Base-by-base conservation (phyloP, 2,329 filamentous ascomycete species). In the Emericellopsis atlantica region DNA sequence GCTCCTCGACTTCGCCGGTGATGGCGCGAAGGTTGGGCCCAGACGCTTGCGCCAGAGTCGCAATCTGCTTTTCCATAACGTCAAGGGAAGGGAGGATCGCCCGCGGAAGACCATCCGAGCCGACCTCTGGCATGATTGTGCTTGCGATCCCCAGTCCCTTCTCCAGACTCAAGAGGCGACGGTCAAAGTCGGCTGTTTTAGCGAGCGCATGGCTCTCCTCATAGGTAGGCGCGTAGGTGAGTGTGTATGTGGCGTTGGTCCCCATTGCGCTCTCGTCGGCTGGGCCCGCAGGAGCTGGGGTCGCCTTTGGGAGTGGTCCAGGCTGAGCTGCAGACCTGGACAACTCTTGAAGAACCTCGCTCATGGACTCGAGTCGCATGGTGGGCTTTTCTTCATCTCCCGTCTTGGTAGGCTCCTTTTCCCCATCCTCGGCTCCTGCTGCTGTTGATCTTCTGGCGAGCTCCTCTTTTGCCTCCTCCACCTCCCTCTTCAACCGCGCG, bases 111-210 rank as follows among this genome's bases (percentile, higher is more conserved):
- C 70, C 69, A 42, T 76, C 70, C 2, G 71, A 60, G 48, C 70
- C 77, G 26, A 73, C 62, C 49, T 79, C 79, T 1, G 81, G 73
- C 48, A 84, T 67, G 10, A 77, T 72, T 1, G 79, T 76, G 18
- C 80, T 79, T 33, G 79, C 82, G 38, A 95, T 73, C 9, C 92
- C 92, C 23, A 98, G 73, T 2, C 80, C 75, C 49, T 79, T 79
- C 64, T 98, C 92, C 37, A 98, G 67, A 24, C 83, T 66, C 3
- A 81, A 67, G 16, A 98, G 74, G 5, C 92, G 78, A 24, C 76
- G 73, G 55, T 96, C 90, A 52, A 98, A 95, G 46, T 92, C 84
- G 21, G 89, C 85, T 6, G 86, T 82, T 58, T 88, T 84, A 29
- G 80, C 77, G 31, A 95, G 69, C 22, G 81, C 76, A 52, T 86